A percentile compares a stretch with the other conserved stretches of the same genome.
phyloP scores from a whole-genome alignment of 495 filamentous ascomycete species.

The Penicillium angulare region DNA sequence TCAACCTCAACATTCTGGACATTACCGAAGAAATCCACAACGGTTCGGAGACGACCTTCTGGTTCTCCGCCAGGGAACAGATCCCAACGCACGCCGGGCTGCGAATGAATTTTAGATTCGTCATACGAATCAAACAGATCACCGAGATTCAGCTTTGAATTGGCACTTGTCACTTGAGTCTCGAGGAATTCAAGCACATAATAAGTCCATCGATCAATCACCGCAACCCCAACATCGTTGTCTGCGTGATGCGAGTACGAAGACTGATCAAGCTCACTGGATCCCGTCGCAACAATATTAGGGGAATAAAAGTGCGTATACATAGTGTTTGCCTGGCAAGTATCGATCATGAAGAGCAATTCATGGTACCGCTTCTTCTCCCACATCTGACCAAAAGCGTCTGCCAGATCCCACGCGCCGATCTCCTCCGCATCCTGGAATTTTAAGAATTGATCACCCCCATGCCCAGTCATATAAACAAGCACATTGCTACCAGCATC shows the following conservation, averaged over 20 bases:
- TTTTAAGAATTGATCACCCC: conserved; percentile 97
- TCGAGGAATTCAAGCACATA: conserved; percentile 98
- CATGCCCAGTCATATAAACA: conserved; percentile 98
- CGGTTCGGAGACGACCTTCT: conserved; percentile 68
- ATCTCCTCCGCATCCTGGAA: conserved; percentile 99
- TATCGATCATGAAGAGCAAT: conserved; percentile 99
- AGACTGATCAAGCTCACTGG: conserved; percentile 88
- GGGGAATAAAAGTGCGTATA: conserved; percentile 96
- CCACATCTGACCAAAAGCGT: conserved; percentile 99
- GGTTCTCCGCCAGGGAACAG: conserved; percentile 78
- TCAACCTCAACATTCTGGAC: conserved; percentile 96
- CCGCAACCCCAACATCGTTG: conserved; percentile 94
- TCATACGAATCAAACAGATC: conserved; percentile 96
- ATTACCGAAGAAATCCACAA: conserved; percentile 98
- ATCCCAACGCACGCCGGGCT: conserved; percentile 92
- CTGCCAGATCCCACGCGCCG: conserved; percentile 89
- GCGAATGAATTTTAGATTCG: conserved; percentile 87
- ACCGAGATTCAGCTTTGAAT: conserved; percentile 81
- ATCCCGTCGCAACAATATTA: conserved; percentile 94
- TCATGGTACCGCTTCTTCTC: conserved; percentile 97
- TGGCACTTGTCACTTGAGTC: conserved; percentile 77
- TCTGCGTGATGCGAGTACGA: conserved; percentile 97
- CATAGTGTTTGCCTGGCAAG: conserved; percentile 98
- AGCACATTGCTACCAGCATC: conserved; percentile 94
- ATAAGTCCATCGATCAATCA: conserved; percentile 98